Evolutionary conservation across 2,329 filamentous ascomycete species (phyloP).

Genomic region (Trichoderma sp.): DNA sequence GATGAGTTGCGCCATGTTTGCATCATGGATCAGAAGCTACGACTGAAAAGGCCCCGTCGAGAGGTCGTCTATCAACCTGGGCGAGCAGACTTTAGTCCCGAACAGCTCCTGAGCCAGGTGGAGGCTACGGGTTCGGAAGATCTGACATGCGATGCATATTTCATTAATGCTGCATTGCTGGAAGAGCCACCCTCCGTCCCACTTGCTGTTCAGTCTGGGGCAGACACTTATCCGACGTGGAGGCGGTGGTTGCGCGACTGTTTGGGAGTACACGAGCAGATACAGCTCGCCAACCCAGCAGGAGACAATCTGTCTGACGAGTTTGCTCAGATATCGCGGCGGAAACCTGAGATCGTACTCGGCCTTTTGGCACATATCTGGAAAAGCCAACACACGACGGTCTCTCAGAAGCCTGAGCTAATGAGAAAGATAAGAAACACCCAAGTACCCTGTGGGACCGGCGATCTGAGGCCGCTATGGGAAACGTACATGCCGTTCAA

Average conservation of each 20-base stretch:
- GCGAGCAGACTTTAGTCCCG: background rate
- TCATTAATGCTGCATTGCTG: background rate
- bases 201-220: background rate
- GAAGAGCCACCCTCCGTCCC: background rate
- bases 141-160: background rate
- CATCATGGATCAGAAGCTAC: constrained; percentile 4
- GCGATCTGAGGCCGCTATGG: constrained; percentile 23
- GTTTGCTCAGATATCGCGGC: constrained; percentile 9
- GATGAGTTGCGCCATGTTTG: constrained; percentile 4
- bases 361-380: constrained; percentile 22
- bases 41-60: background rate
- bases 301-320: constrained; percentile 15
- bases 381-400: background rate
- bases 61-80: constrained; percentile 20
- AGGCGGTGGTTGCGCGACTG: constrained; percentile 7
- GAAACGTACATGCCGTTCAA: constrained; percentile 28
- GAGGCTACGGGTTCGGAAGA: background rate
- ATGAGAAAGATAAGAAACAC: constrained; percentile 10
- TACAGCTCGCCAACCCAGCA: constrained; percentile 4
- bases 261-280: constrained; percentile 7
- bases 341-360: constrained; percentile 1
- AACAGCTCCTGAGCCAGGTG: background rate
- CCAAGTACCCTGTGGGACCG: constrained; percentile 20
- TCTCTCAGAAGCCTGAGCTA: constrained; percentile 13
- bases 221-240: constrained; percentile 11